phyloP scores from a whole-genome alignment of 1,284 basidiomycete species.

The Irpex sp. region DNA sequence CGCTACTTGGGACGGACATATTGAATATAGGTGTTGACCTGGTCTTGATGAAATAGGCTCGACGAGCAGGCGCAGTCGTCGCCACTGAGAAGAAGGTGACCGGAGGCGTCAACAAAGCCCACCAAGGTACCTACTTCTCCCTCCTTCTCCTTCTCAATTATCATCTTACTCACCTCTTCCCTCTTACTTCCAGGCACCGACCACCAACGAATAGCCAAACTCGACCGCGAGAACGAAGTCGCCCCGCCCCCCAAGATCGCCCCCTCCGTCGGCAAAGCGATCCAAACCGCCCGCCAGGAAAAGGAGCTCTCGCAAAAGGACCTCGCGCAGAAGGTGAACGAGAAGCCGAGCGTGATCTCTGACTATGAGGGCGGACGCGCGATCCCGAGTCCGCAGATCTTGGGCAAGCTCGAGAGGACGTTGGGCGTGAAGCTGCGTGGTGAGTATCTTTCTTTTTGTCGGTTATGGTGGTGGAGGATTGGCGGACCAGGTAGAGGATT shows the following conservation, averaged over 20 bases:
- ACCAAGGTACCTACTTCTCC: conserved; percentile 44
- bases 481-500: too few relatives aligned
- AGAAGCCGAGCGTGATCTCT: conserved; percentile 83
- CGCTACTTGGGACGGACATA: background rate
- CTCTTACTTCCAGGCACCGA: conserved; percentile 67
- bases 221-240: conserved; percentile 95
- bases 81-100: conserved; percentile 76
- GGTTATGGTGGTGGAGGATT: background rate
- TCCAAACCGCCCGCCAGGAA: conserved; percentile 79
- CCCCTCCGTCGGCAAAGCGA: conserved; percentile 83
- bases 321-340: conserved; percentile 89
- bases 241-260: conserved; percentile 89
- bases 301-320: conserved; percentile 89
- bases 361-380: conserved; percentile 92
- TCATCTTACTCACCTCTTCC: background rate
- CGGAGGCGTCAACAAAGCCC: conserved; percentile 68
- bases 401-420: conserved; percentile 88
- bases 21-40: background rate
- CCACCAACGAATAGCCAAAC: conserved; percentile 90
- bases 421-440: conserved; percentile 94
- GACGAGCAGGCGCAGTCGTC: conserved; percentile 67
- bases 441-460: conserved; percentile 29
- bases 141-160: background rate
- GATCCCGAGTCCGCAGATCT: conserved; percentile 86
- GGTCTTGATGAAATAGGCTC: too few relatives aligned